Conservation (phyloP, 371 early-diverging fungal species). For the Mucor indicus region DNA sequence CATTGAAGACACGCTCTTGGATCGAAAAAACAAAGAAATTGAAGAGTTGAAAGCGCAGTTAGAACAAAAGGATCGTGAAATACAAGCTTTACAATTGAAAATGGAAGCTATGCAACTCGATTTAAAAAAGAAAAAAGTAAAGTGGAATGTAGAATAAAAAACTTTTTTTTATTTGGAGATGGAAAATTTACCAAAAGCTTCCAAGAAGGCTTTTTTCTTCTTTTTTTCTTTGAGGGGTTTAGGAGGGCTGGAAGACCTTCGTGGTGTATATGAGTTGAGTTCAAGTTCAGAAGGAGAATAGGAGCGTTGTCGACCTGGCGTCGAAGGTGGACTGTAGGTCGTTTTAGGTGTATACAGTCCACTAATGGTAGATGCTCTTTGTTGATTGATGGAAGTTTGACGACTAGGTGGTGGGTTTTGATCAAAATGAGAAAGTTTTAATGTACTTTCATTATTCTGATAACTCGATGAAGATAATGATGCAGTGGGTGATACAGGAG, state of each 20-base stretch:
- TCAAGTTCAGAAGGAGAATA: too few species aligned
- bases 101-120: conserved; percentile 15
- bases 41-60: conserved; percentile 20
- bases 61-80: conserved; percentile 21
- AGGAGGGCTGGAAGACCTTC: too few species aligned
- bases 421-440: conserved; percentile 1
- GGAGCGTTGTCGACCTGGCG: too few species aligned
- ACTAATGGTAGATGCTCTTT: conserved; percentile 5
- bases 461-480: conserved; percentile 22
- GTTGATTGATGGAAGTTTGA: too few species aligned
- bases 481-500: conserved; percentile 13
- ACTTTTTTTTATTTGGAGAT: too few species aligned
- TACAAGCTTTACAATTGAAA: conserved; percentile 8
- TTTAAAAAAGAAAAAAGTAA: too few species aligned
- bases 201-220: conserved; percentile 38
- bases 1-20: conserved; percentile 15
- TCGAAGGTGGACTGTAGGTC: conserved; percentile 10
- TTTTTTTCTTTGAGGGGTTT: conserved; percentile 24
- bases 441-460: conserved; percentile 3
- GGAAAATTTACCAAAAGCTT: conserved; percentile 34
- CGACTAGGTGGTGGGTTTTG: conserved; percentile 10
- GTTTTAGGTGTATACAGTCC: not conserved
- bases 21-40: conserved; percentile 29
- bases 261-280: too few species aligned
- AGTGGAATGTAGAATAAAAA: too few species aligned